Evolutionary conservation across 2,329 filamentous ascomycete species (phyloP).

Genomic region (Pestalotiopsis sp.): DNA sequence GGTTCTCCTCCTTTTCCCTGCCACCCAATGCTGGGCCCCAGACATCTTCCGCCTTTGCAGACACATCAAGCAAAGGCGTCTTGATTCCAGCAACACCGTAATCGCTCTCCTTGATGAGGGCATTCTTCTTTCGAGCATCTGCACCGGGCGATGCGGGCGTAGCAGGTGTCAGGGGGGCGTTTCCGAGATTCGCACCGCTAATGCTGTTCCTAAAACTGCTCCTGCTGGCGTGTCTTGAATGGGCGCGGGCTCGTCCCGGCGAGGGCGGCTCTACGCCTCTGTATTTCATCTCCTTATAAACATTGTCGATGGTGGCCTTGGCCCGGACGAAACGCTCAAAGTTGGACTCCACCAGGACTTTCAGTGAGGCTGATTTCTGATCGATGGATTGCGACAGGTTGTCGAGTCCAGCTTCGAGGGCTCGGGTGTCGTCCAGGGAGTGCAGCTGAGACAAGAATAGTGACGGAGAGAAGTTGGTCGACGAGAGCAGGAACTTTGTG

Average conservation of each 20-base stretch:
- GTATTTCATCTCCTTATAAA: conserved; percentile 96
- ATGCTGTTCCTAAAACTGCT: conserved; percentile 61
- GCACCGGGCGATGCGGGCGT: conserved; percentile 34
- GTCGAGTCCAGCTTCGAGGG: conserved; percentile 78
- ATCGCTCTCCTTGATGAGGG: conserved; percentile 87
- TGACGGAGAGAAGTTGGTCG: conserved; percentile 90
- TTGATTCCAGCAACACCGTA: conserved; percentile 90
- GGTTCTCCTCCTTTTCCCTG: conserved; percentile 82
- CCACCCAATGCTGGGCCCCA: conserved; percentile 95
- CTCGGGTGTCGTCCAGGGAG: conserved; percentile 78
- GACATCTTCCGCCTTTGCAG: conserved; percentile 92
- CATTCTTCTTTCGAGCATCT: conserved; percentile 79
- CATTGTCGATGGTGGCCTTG: conserved; percentile 97
- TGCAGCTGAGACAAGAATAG: conserved; percentile 93
- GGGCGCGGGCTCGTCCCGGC: conserved; percentile 41
- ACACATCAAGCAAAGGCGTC: conserved; percentile 81
- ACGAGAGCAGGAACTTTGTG: conserved; percentile 87
- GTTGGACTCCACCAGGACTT: conserved; percentile 94
- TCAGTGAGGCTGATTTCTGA: conserved; percentile 94
- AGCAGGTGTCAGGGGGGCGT: conserved; percentile 39
- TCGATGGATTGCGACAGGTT: conserved; percentile 90
- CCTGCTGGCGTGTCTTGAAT: conserved; percentile 69
- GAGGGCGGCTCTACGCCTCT: conserved; percentile 56
- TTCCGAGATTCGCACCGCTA: conserved; percentile 35
- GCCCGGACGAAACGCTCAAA: conserved; percentile 98